Evolutionary conservation across 1,139 yeast genomes (phyloP).

Genomic region (Arxiozyma heterogenica): DNA sequence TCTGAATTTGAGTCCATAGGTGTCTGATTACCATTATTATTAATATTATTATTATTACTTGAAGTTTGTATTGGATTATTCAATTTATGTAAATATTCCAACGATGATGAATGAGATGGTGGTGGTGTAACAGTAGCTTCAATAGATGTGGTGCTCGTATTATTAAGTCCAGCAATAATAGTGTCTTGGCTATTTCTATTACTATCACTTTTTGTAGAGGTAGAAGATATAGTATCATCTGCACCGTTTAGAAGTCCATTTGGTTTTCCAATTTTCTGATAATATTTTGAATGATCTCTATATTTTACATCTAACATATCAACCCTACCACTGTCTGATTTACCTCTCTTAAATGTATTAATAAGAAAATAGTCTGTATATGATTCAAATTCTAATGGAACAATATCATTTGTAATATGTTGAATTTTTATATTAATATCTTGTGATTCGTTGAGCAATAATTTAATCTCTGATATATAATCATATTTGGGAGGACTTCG

Average conservation of each 20-base stretch:
- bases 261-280: constrained; percentile 16
- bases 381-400: constrained; percentile 30
- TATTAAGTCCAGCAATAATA: neutral
- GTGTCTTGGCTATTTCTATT: no score
- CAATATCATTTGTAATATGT: constrained; percentile 11
- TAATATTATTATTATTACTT: neutral
- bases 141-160: neutral
- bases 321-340: constrained; percentile 29
- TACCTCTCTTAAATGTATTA: constrained; percentile 25
- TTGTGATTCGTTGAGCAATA: neutral
- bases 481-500: neutral
- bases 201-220: neutral
- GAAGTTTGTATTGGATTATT: neutral
- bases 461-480: neutral
- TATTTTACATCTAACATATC: constrained; percentile 24
- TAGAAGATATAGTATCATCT: neutral
- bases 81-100: constrained; percentile 1
- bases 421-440: constrained; percentile 5
- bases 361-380: constrained; percentile 26
- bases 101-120: neutral
- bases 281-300: constrained; percentile 22
- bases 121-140: neutral
- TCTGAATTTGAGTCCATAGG: neutral
- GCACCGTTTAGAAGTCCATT: neutral
- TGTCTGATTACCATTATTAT: neutral